These are phyloP conservation scores for Leccinum variicolor DNA, from an alignment of 768 basidiomycete species.

Conservation along the genomic window DNA sequence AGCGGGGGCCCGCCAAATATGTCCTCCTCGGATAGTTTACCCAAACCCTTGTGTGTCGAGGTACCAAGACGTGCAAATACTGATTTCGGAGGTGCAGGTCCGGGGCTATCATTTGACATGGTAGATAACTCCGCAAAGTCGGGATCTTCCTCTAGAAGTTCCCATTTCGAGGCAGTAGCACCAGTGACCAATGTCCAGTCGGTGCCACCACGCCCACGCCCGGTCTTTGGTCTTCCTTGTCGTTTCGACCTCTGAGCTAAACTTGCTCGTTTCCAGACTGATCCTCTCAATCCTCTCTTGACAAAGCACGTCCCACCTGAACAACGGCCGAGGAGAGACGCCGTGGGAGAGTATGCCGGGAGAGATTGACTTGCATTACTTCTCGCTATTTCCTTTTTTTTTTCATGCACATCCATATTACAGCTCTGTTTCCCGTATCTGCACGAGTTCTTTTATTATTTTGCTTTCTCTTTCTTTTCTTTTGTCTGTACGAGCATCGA, in stretches of 20 bases:
- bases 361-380: conserved; percentile 38
- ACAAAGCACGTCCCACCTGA: conserved; percentile 84
- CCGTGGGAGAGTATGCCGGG: conserved; percentile 69
- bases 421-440: conserved; percentile 21
- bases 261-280: conserved; percentile 50
- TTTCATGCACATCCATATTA: conserved; percentile 13
- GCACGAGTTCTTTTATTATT: conserved; percentile 17
- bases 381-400: conserved; percentile 3
- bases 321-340: conserved; percentile 67
- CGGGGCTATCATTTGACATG: conserved; percentile 46
- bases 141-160: conserved; percentile 58
- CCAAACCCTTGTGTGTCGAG: conserved; percentile 5
- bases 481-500: conserved; percentile 24
- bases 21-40: conserved; percentile 1
- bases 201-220: not conserved
- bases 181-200: not conserved
- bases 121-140: conserved; percentile 50
- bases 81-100: conserved; percentile 32
- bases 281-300: conserved; percentile 76
- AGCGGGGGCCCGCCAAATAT: conserved; percentile 6
- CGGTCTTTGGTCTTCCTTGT: not conserved
- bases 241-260: conserved; percentile 3
- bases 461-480: conserved; percentile 15
- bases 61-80: conserved; percentile 26
- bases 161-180: conserved; percentile 4